A percentile compares a stretch with the other conserved stretches of the same genome.
Conservation (phyloP, 2,329 filamentous ascomycete species). For the Talaromyces sp. region DNA sequence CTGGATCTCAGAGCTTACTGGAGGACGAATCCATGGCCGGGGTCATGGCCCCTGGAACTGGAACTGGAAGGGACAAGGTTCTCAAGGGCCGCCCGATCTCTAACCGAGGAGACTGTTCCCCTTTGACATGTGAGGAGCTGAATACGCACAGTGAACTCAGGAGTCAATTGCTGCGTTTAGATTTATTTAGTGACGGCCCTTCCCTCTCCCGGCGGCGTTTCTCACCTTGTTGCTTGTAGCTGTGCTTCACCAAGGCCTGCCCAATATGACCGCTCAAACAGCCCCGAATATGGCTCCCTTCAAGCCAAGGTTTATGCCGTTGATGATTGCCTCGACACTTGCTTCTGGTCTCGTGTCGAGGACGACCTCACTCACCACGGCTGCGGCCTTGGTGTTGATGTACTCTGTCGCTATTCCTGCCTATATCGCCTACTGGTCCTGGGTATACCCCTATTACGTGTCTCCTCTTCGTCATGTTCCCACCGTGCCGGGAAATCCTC, state of each 20-base stretch:
- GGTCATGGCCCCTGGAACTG: background rate
- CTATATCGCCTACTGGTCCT: slow-evolving; percentile 17
- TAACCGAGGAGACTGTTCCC: background rate
- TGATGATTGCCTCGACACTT: slow-evolving; percentile 12
- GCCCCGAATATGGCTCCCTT: slow-evolving; percentile 7
- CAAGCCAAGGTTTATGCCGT: slow-evolving; percentile 11
- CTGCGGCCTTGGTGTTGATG: slow-evolving; percentile 7
- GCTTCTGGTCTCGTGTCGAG: slow-evolving; percentile 11
- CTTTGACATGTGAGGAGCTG: background rate
- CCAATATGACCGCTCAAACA: slow-evolving; percentile 5
- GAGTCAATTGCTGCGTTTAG: background rate
- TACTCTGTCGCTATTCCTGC: slow-evolving; percentile 13
- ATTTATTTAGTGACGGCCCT: slow-evolving; percentile 3
- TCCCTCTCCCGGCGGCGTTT: background rate
- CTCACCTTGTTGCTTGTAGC: background rate
- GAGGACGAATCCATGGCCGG: background rate
- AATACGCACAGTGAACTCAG: background rate
- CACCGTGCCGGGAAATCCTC: slow-evolving; percentile 36
- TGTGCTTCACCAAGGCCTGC: background rate
- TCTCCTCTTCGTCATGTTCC: slow-evolving; percentile 40
- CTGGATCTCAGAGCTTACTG: background rate
- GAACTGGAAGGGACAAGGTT: background rate
- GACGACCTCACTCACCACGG: slow-evolving; percentile 7
- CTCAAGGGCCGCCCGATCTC: background rate
- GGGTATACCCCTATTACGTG: slow-evolving; percentile 38